Percentiles rank a stretch among this genome's conserved stretches.
phyloP scores from a whole-genome alignment of 176 grass and related monocot species.

The Musa schizocarpa region DNA sequence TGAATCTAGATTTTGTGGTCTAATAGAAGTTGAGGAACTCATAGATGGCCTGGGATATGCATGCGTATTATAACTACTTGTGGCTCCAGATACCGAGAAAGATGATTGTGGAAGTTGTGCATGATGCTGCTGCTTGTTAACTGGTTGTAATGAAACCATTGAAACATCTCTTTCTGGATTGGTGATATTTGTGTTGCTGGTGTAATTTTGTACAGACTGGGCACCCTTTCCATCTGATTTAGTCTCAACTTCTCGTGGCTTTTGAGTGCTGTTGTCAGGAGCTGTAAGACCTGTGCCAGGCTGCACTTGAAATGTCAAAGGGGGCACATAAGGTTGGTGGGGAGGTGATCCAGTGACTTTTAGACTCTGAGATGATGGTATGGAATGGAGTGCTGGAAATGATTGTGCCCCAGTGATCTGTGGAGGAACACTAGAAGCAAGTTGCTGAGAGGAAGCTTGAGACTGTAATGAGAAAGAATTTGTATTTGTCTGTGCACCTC shows the following conservation, averaged over 20 bases:
- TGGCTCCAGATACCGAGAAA: constrained; percentile 44
- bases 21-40: constrained; percentile 30
- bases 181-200: constrained; percentile 28
- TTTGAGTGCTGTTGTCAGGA: constrained; percentile 29
- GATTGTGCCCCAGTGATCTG: constrained; percentile 25
- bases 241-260: constrained; percentile 33
- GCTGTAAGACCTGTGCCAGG: constrained; percentile 25
- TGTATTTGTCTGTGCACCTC: constrained; percentile 39
- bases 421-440: constrained; percentile 34
- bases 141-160: constrained; percentile 2
- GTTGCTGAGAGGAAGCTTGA: constrained; percentile 63
- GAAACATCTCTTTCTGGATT: constrained; percentile 17
- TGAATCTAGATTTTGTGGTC: constrained; percentile 42
- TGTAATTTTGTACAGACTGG: constrained; percentile 33
- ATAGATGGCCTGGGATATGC: constrained; percentile 41
- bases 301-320: constrained; percentile 47
- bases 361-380: constrained; percentile 19
- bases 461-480: constrained; percentile 43
- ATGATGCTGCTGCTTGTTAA: constrained; percentile 37
- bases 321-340: constrained; percentile 27
- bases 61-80: constrained; percentile 45
- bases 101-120: constrained; percentile 50
- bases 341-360: constrained; percentile 12
- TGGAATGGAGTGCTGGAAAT: constrained; percentile 11
- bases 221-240: constrained; percentile 36